These are phyloP conservation scores for Ophiostoma piceae DNA, from an alignment of 2,329 filamentous ascomycete genomes.

Conservation along the genomic window DNA sequence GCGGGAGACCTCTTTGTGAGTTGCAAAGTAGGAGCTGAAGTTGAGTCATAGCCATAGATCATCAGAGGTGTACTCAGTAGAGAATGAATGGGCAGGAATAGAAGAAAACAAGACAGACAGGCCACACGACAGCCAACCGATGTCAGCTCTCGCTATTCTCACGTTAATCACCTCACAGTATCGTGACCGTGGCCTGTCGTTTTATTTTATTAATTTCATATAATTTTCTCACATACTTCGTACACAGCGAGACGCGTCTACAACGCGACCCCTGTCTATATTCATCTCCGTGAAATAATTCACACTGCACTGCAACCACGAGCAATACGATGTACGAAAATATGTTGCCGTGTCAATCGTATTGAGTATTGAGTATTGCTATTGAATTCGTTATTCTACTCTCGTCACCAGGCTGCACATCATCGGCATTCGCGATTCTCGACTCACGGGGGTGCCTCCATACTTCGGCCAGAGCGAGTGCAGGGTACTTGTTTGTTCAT, in stretches of 20 bases:
- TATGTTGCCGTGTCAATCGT: neutral
- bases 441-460: slow-evolving; percentile 7
- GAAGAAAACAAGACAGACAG: neutral
- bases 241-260: neutral
- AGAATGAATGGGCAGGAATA: too few species aligned
- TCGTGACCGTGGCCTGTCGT: too few species aligned
- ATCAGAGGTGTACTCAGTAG: neutral
- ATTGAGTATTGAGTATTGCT: too few species aligned
- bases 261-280: neutral
- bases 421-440: slow-evolving; percentile 2
- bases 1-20: neutral
- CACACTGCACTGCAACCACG: neutral
- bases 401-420: neutral
- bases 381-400: neutral
- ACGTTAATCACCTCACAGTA: too few species aligned
- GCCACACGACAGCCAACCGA: neutral
- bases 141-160: too few species aligned
- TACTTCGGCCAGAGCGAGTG: neutral
- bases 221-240: too few species aligned
- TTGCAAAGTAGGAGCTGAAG: too few species aligned
- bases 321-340: neutral
- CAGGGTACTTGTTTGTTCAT: neutral
- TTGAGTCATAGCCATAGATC: neutral
- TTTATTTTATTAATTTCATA: too few species aligned
- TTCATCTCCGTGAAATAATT: neutral